Conservation (phyloP, 2,329 filamentous ascomycete genomes). For the Claviceps digitariae region DNA sequence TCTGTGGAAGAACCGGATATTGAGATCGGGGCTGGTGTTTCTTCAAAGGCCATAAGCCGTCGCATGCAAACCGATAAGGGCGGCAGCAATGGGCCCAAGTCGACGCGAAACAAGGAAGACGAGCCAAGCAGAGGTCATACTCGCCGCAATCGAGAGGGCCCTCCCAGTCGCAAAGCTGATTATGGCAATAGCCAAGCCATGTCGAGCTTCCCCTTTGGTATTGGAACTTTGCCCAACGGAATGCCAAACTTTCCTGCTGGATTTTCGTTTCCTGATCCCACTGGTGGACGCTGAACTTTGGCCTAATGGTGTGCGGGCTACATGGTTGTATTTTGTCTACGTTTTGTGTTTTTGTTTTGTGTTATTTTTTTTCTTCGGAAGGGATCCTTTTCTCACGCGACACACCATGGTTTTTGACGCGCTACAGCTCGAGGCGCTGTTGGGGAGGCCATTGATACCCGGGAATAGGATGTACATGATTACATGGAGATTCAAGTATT, state of each 20-base stretch:
- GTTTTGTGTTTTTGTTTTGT: not conserved
- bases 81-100: constrained; percentile 51
- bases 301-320: not conserved
- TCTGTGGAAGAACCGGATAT: constrained; percentile 96
- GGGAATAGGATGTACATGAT: constrained; percentile 1
- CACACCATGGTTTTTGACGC: not conserved
- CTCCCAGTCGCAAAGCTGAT: constrained; percentile 7
- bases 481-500: not conserved
- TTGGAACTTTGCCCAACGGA: constrained; percentile 26
- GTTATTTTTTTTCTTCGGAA: not conserved
- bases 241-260: constrained; percentile 29
- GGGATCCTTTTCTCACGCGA: not conserved
- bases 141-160: constrained; percentile 13
- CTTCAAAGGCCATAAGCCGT: constrained; percentile 70
- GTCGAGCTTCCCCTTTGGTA: constrained; percentile 24
- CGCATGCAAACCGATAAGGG: constrained; percentile 58
- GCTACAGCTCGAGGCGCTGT: not conserved
- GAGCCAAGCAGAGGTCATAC: constrained; percentile 16
- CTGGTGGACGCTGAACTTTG: constrained; percentile 5
- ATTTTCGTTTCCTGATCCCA: constrained; percentile 25
- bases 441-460: not conserved
- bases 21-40: constrained; percentile 93
- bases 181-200: constrained; percentile 11
- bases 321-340: not conserved
- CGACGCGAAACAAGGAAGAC: constrained; percentile 33